Conservation (phyloP, 2,329 filamentous ascomycete species). For the Beauveria varroae region DNA sequence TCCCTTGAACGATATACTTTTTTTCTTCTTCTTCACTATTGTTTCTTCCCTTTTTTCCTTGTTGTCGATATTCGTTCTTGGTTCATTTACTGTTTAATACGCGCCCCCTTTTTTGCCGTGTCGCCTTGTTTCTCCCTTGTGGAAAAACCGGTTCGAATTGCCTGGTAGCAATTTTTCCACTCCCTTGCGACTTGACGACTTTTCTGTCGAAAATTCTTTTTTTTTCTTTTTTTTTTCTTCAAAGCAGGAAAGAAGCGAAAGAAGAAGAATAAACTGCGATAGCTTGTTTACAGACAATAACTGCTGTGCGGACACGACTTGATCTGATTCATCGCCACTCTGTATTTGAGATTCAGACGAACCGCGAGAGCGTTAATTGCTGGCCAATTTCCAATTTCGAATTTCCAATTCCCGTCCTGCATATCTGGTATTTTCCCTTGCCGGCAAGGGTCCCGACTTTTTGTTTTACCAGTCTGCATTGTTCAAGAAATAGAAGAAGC, state of each 20-base stretch:
- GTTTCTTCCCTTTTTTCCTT: not conserved
- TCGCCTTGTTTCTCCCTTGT: not conserved
- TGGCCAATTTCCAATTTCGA: not conserved
- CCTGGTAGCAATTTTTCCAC: not conserved
- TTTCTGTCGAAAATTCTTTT: too few relatives aligned
- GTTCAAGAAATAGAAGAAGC: not conserved
- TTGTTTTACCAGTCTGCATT: not conserved
- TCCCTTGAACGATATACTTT: not conserved
- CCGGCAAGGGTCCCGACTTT: not conserved
- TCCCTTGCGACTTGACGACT: not conserved
- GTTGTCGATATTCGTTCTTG: not conserved
- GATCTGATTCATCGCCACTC: not conserved
- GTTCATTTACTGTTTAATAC: not conserved
- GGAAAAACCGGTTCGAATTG: not conserved
- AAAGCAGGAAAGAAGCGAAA: not conserved
- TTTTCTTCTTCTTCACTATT: not conserved
- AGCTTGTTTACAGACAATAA: not conserved
- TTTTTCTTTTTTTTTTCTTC: too few relatives aligned
- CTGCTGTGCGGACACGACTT: not conserved
- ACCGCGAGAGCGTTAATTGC: not conserved
- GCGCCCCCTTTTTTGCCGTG: not conserved
- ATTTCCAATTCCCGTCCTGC: not conserved
- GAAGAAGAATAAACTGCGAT: not conserved
- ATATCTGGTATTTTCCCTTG: not conserved
- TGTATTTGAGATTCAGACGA: not conserved